phyloP scores from a whole-genome alignment of 2,329 filamentous ascomycete species.

The Ophiostoma tasmaniense region DNA sequence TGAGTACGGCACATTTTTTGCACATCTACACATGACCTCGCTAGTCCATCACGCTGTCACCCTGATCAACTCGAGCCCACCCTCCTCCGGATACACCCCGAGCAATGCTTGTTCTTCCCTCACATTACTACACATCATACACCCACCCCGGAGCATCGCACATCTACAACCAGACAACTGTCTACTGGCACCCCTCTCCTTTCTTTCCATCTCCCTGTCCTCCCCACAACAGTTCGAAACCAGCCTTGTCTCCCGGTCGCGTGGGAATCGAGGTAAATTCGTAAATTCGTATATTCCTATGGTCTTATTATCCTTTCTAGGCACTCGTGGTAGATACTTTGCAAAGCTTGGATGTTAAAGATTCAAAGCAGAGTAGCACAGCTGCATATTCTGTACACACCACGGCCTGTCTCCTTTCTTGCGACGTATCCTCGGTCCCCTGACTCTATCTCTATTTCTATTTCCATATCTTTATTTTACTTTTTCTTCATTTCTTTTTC shows the following conservation, averaged over 20 bases:
- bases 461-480: background rate
- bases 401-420: background rate
- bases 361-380: background rate
- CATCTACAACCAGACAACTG: background rate
- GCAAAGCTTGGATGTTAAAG: too few relatives aligned
- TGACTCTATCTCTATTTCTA: background rate
- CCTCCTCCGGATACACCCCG: background rate
- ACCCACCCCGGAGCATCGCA: background rate
- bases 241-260: slow-evolving; percentile 17
- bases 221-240: slow-evolving; percentile 16
- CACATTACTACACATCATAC: background rate
- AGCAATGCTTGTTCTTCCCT: slow-evolving; percentile 8
- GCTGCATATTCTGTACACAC: background rate
- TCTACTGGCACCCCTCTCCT: slow-evolving; percentile 7
- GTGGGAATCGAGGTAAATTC: slow-evolving; percentile 5
- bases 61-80: background rate
- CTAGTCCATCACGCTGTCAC: background rate
- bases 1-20: background rate
- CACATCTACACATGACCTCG: background rate
- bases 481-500: background rate
- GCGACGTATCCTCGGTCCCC: background rate
- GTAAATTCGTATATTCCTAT: background rate
- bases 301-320: too few relatives aligned
- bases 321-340: too few relatives aligned
- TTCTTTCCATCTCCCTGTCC: slow-evolving; percentile 6